Evolutionary conservation across 208 protist genomes (phyloP).

Genomic region (Trypanosoma vivax): DNA sequence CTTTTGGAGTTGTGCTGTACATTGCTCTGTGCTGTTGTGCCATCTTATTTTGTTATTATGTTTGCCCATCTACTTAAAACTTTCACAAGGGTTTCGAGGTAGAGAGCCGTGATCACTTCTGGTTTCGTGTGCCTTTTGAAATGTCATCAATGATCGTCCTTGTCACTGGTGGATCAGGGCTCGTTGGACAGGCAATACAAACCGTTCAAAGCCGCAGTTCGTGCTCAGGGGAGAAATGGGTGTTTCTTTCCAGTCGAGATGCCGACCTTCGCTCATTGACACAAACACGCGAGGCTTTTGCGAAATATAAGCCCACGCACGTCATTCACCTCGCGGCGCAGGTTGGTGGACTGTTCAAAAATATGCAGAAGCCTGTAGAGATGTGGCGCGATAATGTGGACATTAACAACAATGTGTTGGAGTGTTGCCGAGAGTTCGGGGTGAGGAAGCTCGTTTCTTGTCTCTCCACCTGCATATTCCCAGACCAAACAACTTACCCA

Average conservation of each 20-base stretch:
- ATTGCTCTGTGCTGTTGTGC: too few species aligned
- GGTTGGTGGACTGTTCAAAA: slow-evolving; percentile 90
- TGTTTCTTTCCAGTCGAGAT: slow-evolving; percentile 84
- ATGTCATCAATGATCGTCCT: slow-evolving; percentile 22
- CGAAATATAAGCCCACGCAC: slow-evolving; percentile 84
- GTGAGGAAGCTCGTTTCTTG: slow-evolving; percentile 87
- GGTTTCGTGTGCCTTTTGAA: too few species aligned
- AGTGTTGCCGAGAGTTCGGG: slow-evolving; percentile 44
- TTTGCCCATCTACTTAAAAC: too few species aligned
- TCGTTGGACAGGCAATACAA: slow-evolving; percentile 87
- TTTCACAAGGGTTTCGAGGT: too few species aligned
- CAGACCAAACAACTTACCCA: slow-evolving; percentile 90
- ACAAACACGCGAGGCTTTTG: slow-evolving; percentile 52
- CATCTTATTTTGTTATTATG: too few species aligned
- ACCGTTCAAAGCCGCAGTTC: slow-evolving; percentile 12
- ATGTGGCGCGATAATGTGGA: slow-evolving; percentile 84
- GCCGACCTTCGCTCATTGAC: slow-evolving; percentile 64
- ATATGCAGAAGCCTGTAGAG: slow-evolving; percentile 84
- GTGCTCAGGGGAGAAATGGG: slow-evolving; percentile 44
- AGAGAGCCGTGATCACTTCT: too few species aligned
- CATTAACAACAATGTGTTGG: slow-evolving; percentile 93
- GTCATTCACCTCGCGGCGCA: slow-evolving; percentile 92
- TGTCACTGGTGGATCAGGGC: slow-evolving; percentile 89
- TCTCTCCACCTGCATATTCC: slow-evolving; percentile 93
- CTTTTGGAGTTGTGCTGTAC: too few species aligned